Evolutionary conservation across 805 yeast species (phyloP).

Genomic region (Hanseniaspora jakobsenii): DNA sequence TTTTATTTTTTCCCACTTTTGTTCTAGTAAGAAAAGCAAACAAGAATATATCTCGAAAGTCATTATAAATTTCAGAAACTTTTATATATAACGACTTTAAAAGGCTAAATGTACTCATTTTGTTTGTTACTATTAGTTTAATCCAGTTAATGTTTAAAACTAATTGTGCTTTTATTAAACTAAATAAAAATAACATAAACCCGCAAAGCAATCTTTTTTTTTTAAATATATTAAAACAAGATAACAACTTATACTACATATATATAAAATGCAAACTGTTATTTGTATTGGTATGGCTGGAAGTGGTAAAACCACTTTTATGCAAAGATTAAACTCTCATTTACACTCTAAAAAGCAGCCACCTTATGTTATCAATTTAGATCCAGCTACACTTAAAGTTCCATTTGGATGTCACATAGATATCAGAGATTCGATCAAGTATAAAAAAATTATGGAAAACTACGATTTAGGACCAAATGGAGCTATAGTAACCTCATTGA

Average conservation of each 20-base stretch:
- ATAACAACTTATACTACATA: not conserved
- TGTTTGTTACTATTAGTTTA: no score
- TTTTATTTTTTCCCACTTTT: no score
- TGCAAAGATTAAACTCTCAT: slow-evolving; percentile 88
- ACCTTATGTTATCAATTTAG: slow-evolving; percentile 87
- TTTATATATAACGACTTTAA: no score
- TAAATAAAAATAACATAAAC: not conserved
- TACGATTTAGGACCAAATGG: slow-evolving; percentile 95
- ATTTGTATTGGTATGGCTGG: slow-evolving; percentile 59
- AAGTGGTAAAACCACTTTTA: slow-evolving; percentile 93
- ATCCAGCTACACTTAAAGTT: slow-evolving; percentile 90
- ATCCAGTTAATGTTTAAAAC: no score
- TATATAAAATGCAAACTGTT: slow-evolving; percentile 28
- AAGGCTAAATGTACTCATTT: no score
- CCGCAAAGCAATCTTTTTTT: not conserved
- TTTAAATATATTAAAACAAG: no score
- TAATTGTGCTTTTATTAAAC: no score
- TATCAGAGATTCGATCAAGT: slow-evolving; percentile 89
- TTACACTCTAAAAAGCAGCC: slow-evolving; percentile 57
- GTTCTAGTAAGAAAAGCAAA: no score
- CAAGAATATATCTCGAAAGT: no score
- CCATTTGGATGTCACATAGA: slow-evolving; percentile 93
- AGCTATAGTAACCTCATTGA: slow-evolving; percentile 89
- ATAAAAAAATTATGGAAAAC: slow-evolving; percentile 92
- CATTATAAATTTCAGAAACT: no score